A percentile compares a stretch with the other conserved stretches of the same genome.
Conservation (phyloP, 202 grass and related monocot species). For the Cymbopogon flexuosus region DNA sequence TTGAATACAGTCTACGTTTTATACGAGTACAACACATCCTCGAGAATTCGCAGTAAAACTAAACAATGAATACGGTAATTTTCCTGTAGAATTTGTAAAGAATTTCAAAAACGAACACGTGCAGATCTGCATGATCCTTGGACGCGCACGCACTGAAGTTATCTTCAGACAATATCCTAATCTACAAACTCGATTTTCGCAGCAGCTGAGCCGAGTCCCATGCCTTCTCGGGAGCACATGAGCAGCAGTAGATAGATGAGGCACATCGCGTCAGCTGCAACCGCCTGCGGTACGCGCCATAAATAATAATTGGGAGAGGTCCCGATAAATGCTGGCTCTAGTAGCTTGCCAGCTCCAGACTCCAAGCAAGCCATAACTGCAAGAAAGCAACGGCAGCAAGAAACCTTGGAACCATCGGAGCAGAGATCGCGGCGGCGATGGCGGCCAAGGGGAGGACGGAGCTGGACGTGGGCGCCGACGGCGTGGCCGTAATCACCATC, state of each 20-base stretch:
- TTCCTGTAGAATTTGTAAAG: too few species aligned
- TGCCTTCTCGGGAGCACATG: neutral
- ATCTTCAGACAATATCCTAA: too few species aligned
- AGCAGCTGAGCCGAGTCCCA: neutral
- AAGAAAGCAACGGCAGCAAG: slow-evolving; percentile 19
- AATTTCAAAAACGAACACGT: too few species aligned
- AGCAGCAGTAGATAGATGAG: neutral
- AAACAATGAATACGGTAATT: too few species aligned
- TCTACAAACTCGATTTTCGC: neutral
- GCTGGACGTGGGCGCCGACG: slow-evolving; percentile 72
- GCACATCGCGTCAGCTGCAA: slow-evolving; percentile 7
- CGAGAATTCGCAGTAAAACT: too few species aligned
- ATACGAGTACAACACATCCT: too few species aligned
- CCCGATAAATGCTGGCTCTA: neutral
- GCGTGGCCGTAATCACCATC: slow-evolving; percentile 86
- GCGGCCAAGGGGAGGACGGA: slow-evolving; percentile 59
- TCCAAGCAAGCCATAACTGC: slow-evolving; percentile 16
- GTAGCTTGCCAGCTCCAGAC: slow-evolving; percentile 32
- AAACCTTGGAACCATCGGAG: slow-evolving; percentile 17
- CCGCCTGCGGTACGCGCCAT: slow-evolving; percentile 16
- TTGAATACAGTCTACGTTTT: too few species aligned
- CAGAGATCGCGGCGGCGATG: slow-evolving; percentile 14
- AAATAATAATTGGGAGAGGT: slow-evolving; percentile 7
- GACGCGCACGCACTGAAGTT: too few species aligned
- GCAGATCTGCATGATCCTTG: too few species aligned